phyloP scores from a whole-genome alignment of 768 basidiomycete genomes.

The Butyriboletus loyo region DNA sequence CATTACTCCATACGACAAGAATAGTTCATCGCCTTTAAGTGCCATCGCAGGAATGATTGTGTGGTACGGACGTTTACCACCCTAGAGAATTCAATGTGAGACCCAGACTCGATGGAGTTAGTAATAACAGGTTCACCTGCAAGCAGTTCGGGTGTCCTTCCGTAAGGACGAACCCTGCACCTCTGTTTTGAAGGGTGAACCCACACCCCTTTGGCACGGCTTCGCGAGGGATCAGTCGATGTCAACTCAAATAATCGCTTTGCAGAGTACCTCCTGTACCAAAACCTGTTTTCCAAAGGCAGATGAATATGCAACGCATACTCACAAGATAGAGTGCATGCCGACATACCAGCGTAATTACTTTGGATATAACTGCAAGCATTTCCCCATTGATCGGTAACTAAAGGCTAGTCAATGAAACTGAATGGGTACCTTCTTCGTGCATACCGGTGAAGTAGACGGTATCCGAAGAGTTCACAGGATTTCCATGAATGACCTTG shows the following conservation, averaged over 20 bases:
- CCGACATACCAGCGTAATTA: slow-evolving; percentile 68
- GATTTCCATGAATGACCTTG: slow-evolving; percentile 71
- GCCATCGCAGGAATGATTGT: slow-evolving; percentile 94
- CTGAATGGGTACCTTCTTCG: neutral
- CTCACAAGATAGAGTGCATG: neutral
- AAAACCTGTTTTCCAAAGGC: slow-evolving; percentile 52
- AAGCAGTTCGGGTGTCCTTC: slow-evolving; percentile 85
- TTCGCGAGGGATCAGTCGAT: slow-evolving; percentile 22
- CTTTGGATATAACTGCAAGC: slow-evolving; percentile 89
- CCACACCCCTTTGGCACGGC: slow-evolving; percentile 94
- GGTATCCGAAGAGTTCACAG: slow-evolving; percentile 84
- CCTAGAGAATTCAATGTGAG: slow-evolving; percentile 36
- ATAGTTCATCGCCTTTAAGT: slow-evolving; percentile 73
- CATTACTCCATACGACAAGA: slow-evolving; percentile 90
- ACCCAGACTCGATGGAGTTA: neutral
- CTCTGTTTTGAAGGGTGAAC: slow-evolving; percentile 95
- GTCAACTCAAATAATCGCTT: neutral
- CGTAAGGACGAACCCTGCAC: slow-evolving; percentile 75
- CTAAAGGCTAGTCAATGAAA: slow-evolving; percentile 34
- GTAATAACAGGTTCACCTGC: slow-evolving; percentile 41
- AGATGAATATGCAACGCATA: neutral
- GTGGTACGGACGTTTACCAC: slow-evolving; percentile 86
- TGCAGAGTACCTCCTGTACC: slow-evolving; percentile 70
- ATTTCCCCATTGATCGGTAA: slow-evolving; percentile 84
- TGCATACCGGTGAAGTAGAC: slow-evolving; percentile 83